Evolutionary conservation across 2,329 filamentous ascomycete species (phyloP).

Genomic region (Xylariaceae sp.): DNA sequence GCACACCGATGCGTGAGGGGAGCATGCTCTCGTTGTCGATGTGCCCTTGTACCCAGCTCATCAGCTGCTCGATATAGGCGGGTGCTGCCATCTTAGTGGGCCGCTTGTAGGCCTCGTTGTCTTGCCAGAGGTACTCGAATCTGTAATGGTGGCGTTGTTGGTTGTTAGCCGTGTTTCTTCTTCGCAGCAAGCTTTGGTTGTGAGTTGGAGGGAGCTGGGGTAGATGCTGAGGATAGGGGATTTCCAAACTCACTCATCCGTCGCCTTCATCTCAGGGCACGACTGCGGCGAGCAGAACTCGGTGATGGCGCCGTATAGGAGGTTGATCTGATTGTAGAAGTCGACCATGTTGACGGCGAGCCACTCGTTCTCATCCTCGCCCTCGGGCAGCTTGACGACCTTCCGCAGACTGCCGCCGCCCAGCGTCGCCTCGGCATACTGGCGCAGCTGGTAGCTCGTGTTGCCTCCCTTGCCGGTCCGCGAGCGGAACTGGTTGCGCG

Average conservation of each 20-base stretch:
- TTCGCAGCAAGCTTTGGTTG: no score
- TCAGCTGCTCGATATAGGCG: constrained; percentile 96
- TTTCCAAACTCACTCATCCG: constrained; percentile 76
- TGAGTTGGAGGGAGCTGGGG: not conserved
- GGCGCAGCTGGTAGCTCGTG: constrained; percentile 87
- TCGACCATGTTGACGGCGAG: constrained; percentile 98
- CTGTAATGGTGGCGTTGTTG: constrained; percentile 50
- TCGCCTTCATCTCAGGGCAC: constrained; percentile 99
- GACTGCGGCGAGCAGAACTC: constrained; percentile 98
- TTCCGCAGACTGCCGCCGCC: constrained; percentile 94
- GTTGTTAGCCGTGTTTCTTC: not conserved
- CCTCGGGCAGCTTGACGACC: constrained; percentile 95
- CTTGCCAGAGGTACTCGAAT: constrained; percentile 99
- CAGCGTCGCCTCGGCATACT: constrained; percentile 97
- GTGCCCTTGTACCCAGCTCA: constrained; percentile 94
- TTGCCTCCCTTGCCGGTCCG: constrained; percentile 85
- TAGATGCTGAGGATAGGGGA: not conserved
- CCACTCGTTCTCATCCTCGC: constrained; percentile 98
- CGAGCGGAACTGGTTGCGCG: constrained; percentile 89
- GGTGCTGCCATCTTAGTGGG: constrained; percentile 98
- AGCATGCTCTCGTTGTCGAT: constrained; percentile 96
- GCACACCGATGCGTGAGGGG: constrained; percentile 92
- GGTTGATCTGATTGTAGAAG: constrained; percentile 99
- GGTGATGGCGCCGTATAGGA: constrained; percentile 97
- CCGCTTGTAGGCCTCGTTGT: constrained; percentile 89